Conservation (phyloP, 108 stramenopile genomes). For the Skeletonema potamos region DNA sequence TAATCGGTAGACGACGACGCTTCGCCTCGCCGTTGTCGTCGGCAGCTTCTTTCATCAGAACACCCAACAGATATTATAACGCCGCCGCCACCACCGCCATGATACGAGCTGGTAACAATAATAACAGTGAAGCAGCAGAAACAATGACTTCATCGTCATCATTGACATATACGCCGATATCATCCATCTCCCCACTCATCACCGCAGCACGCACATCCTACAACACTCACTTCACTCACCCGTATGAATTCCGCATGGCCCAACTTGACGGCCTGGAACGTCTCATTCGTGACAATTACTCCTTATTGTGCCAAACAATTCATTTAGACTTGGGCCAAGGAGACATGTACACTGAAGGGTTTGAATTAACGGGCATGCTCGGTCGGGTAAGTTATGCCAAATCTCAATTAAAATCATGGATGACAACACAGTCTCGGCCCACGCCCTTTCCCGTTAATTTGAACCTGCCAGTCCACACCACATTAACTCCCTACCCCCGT, state of each 20-base stretch:
- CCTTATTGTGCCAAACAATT: neutral
- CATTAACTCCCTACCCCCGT: constrained; percentile 3
- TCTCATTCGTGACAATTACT: constrained; percentile 13
- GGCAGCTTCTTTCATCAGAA: too few relatives aligned
- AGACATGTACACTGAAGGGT: constrained; percentile 8
- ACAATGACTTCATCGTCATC: neutral
- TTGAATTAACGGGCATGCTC: neutral
- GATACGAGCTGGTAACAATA: too few relatives aligned
- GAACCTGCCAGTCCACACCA: constrained; percentile 4
- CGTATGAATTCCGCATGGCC: constrained; percentile 11
- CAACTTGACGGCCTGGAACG: constrained; percentile 12
- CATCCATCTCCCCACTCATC: neutral
- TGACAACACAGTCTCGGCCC: neutral
- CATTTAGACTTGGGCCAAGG: neutral
- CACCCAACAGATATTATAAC: too few relatives aligned
- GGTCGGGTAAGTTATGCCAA: neutral
- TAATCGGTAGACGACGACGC: too few relatives aligned
- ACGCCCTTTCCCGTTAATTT: constrained; percentile 17
- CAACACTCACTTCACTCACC: constrained; percentile 11
- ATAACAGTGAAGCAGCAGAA: neutral
- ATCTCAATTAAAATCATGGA: constrained; percentile 3
- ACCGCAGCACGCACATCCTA: neutral
- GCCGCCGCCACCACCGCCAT: too few relatives aligned
- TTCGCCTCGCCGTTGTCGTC: too few relatives aligned
- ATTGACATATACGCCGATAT: neutral